Evolutionary conservation across 202 grass and related monocot species (phyloP), one percentile per base, ranked within the genome.

Genomic region (Saccharum hybrid): DNA sequence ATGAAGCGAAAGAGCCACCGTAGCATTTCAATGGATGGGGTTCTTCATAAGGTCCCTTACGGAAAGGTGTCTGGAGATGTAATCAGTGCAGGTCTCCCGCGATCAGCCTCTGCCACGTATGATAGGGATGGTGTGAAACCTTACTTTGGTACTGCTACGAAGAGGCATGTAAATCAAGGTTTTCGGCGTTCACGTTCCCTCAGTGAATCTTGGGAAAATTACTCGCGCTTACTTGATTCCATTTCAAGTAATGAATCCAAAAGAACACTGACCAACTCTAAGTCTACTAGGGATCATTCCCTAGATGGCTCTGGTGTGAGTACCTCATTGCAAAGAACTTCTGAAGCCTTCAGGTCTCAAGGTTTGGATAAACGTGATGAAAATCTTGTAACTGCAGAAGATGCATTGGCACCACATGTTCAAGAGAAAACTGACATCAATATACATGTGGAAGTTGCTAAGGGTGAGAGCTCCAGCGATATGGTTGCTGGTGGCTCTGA

Each of bases 21-120:
- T 46, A 91, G 91, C 75, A 99, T 99, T 74, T 92, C 91, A 71
- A 96, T 94, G 91, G 93, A 99, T 77, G 85, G 93, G 8, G 4
- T 99, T 57, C 84, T 99, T 76, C 93, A 99, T 42, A 99, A 91
- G 80, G 80, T 99, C 12, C 96, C 96, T 30, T 96, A 99, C 78
- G 96, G 96, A 40, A 80, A 86, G 45, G 33, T 81, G 37, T 39
- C 82, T 41, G 86, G 72, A 83, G 77, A 94, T 10, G 49, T 70
- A 18, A 84, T 79, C 51, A 59, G 54, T 57, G 78, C 71, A 73
- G 84, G 76, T 37, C 79, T 99, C 33, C 74, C 77, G 31, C 71
- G 90, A 18, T 99, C 96, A 83, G 73, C 81, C 72, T 99, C 96
- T 45, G 91, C 87, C 10, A 86, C 77, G 2, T 94, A 90, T 74